A percentile compares a stretch with the other conserved stretches of the same genome.
Evolutionary conservation across 805 yeast genomes (phyloP).

Genomic region (Saccharomycopsis fibuligera): DNA sequence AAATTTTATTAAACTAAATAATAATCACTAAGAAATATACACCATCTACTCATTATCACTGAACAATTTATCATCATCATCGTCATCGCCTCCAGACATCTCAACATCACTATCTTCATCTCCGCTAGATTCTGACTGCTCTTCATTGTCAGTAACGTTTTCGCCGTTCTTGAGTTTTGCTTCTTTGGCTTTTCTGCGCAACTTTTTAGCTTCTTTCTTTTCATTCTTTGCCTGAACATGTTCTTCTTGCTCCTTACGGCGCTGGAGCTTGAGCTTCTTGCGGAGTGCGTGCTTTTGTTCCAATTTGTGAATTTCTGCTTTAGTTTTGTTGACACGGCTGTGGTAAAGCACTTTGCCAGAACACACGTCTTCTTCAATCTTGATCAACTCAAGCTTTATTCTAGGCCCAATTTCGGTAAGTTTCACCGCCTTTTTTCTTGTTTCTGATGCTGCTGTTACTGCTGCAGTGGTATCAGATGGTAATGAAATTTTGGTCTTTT

Average conservation of each 20-base stretch:
- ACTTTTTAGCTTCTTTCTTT: conserved; percentile 65
- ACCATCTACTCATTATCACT: conserved; percentile 8
- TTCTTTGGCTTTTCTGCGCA: conserved; percentile 55
- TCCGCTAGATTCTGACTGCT: neutral
- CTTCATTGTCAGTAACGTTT: conserved; percentile 1
- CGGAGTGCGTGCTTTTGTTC: conserved; percentile 63
- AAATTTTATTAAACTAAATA: too few relatives aligned
- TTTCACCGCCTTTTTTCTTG: conserved; percentile 74
- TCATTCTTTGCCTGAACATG: conserved; percentile 72
- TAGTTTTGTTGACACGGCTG: conserved; percentile 56
- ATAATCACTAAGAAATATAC: neutral
- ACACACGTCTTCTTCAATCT: conserved; percentile 90
- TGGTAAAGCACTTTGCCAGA: conserved; percentile 86
- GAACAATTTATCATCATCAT: conserved; percentile 7
- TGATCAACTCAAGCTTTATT: conserved; percentile 62
- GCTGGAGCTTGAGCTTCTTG: conserved; percentile 55
- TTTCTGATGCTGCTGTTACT: too few relatives aligned
- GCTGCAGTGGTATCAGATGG: conserved; percentile 18
- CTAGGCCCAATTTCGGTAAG: conserved; percentile 93
- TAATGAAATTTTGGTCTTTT: conserved; percentile 3
- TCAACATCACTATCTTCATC: conserved; percentile 7
- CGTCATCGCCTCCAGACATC: neutral
- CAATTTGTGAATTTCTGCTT: conserved; percentile 50
- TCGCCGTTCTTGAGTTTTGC: conserved; percentile 28
- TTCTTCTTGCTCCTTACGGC: conserved; percentile 73